Percentiles rank a stretch among this genome's conserved stretches.
Conservation (phyloP, 169 alveolate species). For the Condylostoma magnum region DNA sequence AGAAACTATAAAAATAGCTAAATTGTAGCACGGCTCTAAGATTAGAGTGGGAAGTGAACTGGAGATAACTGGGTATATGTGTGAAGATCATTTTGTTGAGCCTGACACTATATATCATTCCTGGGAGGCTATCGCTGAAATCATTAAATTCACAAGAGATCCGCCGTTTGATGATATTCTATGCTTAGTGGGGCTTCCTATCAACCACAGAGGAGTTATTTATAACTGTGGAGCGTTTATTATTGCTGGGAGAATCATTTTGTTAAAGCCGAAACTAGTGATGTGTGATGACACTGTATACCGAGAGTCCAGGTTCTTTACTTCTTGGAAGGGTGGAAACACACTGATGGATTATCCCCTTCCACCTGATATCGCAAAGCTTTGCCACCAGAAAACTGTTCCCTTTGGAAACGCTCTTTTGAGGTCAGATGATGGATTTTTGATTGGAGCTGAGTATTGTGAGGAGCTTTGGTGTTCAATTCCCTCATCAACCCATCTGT, state of each 20-base stretch:
- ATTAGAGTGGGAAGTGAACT: constrained; percentile 72
- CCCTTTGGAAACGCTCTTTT: constrained; percentile 69
- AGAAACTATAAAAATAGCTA: constrained; percentile 53
- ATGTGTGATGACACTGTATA: constrained; percentile 85
- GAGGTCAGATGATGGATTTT: constrained; percentile 40
- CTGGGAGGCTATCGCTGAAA: constrained; percentile 73
- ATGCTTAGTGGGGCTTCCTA: constrained; percentile 86
- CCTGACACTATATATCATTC: constrained; percentile 81
- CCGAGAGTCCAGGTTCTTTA: constrained; percentile 86
- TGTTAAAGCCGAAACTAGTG: constrained; percentile 82
- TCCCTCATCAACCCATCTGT: constrained; percentile 56
- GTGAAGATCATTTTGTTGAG: constrained; percentile 90
- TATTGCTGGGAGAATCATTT: constrained; percentile 60
- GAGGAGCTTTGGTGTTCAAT: constrained; percentile 87
- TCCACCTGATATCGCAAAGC: constrained; percentile 42
- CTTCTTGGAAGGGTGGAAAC: constrained; percentile 67
- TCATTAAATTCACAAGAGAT: constrained; percentile 16
- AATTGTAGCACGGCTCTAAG: constrained; percentile 45
- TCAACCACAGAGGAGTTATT: constrained; percentile 52
- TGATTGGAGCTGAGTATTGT: constrained; percentile 79
- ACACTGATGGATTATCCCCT: constrained; percentile 54
- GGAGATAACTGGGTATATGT: constrained; percentile 74
- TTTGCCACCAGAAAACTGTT: constrained; percentile 52
- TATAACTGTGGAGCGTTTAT: constrained; percentile 81
- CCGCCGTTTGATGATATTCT: constrained; percentile 46